phyloP scores from a whole-genome alignment of 202 grass and related monocot genomes.

The Zoysia matrella region DNA sequence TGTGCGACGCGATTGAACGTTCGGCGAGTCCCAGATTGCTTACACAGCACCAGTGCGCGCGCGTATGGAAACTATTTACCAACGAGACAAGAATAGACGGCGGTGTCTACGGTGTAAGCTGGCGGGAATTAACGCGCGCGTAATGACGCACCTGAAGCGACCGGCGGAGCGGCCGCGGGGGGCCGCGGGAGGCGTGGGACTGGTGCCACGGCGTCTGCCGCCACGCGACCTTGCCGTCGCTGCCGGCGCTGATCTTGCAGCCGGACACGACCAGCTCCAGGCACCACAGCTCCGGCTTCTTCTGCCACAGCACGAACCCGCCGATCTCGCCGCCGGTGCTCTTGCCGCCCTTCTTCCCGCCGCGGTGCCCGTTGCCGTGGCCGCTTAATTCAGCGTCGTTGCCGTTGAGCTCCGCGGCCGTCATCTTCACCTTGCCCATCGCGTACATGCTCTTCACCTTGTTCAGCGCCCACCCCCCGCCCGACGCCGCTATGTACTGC shows the following conservation, averaged over 20 bases:
- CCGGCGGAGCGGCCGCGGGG: slow-evolving; percentile 89
- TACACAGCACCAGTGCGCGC: background rate
- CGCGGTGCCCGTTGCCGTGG: background rate
- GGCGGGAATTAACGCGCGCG: slow-evolving; percentile 4
- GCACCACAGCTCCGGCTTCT: slow-evolving; percentile 96
- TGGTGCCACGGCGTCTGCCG: slow-evolving; percentile 98
- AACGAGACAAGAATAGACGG: background rate
- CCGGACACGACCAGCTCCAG: slow-evolving; percentile 91
- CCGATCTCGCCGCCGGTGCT: slow-evolving; percentile 71
- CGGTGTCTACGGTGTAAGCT: slow-evolving; percentile 5
- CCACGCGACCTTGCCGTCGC: slow-evolving; percentile 73
- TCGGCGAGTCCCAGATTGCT: slow-evolving; percentile 6
- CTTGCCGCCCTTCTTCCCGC: slow-evolving; percentile 56
- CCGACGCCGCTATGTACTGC: slow-evolving; percentile 74
- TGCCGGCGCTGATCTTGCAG: too few species aligned
- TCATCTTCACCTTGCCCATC: slow-evolving; percentile 93
- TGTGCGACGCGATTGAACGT: background rate
- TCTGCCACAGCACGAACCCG: slow-evolving; percentile 99
- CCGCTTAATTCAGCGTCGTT: slow-evolving; percentile 41
- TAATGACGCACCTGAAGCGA: slow-evolving; percentile 79
- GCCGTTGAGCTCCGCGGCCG: slow-evolving; percentile 80
- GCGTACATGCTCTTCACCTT: slow-evolving; percentile 93
- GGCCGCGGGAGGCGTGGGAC: slow-evolving; percentile 93
- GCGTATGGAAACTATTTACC: too few species aligned
- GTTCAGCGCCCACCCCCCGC: slow-evolving; percentile 60